A percentile compares a stretch with the other conserved stretches of the same genome.
These are phyloP conservation scores for Dittrichia graveolens DNA, from an alignment of 129 eudicot species.

Conservation along the genomic window DNA sequence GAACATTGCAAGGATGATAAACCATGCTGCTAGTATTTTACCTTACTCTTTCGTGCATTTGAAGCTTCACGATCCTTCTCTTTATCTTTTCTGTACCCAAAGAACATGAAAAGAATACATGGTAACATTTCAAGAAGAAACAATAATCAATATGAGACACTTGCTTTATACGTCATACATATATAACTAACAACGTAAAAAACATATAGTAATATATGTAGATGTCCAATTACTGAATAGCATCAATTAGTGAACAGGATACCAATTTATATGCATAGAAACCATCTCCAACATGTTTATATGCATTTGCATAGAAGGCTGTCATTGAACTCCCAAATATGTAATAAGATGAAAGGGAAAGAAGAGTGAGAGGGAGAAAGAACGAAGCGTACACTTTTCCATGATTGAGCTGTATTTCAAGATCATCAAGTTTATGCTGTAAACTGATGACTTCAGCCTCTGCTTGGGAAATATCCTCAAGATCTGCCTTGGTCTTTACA, in stretches of 20 bases:
- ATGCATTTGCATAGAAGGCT: background rate
- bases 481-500: conserved; percentile 59
- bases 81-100: conserved; percentile 64
- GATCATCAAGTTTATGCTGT: conserved; percentile 70
- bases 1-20: conserved; percentile 9
- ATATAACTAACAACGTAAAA: background rate
- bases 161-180: background rate
- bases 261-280: conserved; percentile 21
- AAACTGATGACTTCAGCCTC: conserved; percentile 57
- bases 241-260: background rate
- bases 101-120: conserved; percentile 16
- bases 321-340: background rate
- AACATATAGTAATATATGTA: background rate
- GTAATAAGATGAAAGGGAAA: background rate
- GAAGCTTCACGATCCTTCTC: conserved; percentile 46
- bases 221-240: conserved; percentile 9
- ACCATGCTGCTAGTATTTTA: conserved; percentile 24
- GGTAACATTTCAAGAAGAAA: conserved; percentile 3
- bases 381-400: conserved; percentile 54
- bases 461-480: conserved; percentile 56
- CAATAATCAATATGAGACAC: conserved; percentile 4
- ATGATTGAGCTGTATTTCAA: conserved; percentile 47
- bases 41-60: conserved; percentile 51
- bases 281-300: background rate
- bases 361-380: background rate